Conservation (phyloP, 2,329 filamentous ascomycete genomes). For the Whalleya microplaca region DNA sequence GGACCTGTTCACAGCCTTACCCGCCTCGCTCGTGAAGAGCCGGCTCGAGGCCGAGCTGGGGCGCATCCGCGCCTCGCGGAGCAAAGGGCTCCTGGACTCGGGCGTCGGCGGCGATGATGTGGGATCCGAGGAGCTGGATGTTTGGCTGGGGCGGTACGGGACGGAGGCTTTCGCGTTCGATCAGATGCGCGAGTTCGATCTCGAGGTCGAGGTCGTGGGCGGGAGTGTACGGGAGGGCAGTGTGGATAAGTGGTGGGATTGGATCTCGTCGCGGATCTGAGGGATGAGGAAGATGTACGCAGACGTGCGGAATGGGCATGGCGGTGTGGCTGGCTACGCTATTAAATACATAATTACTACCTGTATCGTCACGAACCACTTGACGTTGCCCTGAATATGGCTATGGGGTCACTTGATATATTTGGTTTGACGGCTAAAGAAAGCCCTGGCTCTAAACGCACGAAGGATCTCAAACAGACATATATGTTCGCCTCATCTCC, state of each 20-base stretch:
- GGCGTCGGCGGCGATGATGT: slow-evolving; percentile 69
- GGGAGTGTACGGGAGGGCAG: slow-evolving; percentile 73
- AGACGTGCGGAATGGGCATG: not conserved
- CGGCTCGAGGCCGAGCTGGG: slow-evolving; percentile 81
- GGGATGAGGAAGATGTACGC: too few species aligned
- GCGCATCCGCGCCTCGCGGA: slow-evolving; percentile 74
- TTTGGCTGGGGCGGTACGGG: slow-evolving; percentile 82
- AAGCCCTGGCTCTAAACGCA: too few species aligned
- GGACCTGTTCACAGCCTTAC: slow-evolving; percentile 91
- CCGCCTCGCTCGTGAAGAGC: slow-evolving; percentile 73
- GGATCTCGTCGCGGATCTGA: slow-evolving; percentile 79
- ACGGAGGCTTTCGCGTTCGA: slow-evolving; percentile 77
- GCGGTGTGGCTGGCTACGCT: not conserved
- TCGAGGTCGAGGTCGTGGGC: slow-evolving; percentile 75
- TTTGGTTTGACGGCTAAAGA: too few species aligned
- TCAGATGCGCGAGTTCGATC: slow-evolving; percentile 81
- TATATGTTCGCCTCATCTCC: too few species aligned
- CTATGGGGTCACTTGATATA: too few species aligned
- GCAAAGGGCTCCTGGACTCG: slow-evolving; percentile 81
- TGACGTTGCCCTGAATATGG: too few species aligned
- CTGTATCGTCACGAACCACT: too few species aligned
- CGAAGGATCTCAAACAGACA: too few species aligned
- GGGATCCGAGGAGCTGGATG: slow-evolving; percentile 72
- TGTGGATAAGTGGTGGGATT: slow-evolving; percentile 85
- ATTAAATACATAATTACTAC: not conserved